Percentiles rank a stretch among this genome's conserved stretches.
Evolutionary conservation across 2,329 filamentous ascomycete species (phyloP).

Genomic region (Venturia asperata): DNA sequence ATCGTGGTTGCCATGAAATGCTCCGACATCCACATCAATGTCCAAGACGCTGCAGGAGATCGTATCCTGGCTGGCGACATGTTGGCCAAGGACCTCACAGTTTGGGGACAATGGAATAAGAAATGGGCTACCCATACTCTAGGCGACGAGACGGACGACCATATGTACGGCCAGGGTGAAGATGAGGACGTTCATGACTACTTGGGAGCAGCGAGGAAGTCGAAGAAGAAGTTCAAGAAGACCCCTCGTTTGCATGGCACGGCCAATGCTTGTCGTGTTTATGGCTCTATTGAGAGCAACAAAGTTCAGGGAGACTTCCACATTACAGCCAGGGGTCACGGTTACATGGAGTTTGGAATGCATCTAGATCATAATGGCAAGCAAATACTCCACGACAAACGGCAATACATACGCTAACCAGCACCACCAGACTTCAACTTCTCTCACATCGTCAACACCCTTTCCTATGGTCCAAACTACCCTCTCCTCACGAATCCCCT

Average conservation of each 20-base stretch:
- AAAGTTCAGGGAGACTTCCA: slow-evolving; percentile 98
- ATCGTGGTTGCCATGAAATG: slow-evolving; percentile 87
- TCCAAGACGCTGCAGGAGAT: slow-evolving; percentile 91
- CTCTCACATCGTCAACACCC: slow-evolving; percentile 89
- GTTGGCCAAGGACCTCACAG: slow-evolving; percentile 68
- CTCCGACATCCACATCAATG: slow-evolving; percentile 84
- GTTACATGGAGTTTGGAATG: slow-evolving; percentile 73
- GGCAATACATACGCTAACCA: slow-evolving; percentile 1
- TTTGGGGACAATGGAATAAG: slow-evolving; percentile 75
- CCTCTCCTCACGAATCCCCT: slow-evolving; percentile 89
- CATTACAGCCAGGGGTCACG: slow-evolving; percentile 89
- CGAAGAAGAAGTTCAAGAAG: slow-evolving; percentile 60
- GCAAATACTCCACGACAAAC: slow-evolving; percentile 26
- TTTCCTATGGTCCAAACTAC: slow-evolving; percentile 96
- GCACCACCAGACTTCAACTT: slow-evolving; percentile 75
- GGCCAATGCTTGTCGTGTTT: slow-evolving; percentile 78
- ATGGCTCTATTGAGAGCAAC: slow-evolving; percentile 82
- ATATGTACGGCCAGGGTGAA: slow-evolving; percentile 41
- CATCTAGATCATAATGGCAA: slow-evolving; percentile 77
- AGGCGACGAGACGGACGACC: slow-evolving; percentile 32
- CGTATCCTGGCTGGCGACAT: slow-evolving; percentile 74
- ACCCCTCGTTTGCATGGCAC: slow-evolving; percentile 58
- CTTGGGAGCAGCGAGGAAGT: slow-evolving; percentile 61
- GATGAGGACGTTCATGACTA: slow-evolving; percentile 92
- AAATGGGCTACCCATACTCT: slow-evolving; percentile 42